Evolutionary conservation across 306 rosid species (phyloP).

Genomic region (Trifolium dubium): DNA sequence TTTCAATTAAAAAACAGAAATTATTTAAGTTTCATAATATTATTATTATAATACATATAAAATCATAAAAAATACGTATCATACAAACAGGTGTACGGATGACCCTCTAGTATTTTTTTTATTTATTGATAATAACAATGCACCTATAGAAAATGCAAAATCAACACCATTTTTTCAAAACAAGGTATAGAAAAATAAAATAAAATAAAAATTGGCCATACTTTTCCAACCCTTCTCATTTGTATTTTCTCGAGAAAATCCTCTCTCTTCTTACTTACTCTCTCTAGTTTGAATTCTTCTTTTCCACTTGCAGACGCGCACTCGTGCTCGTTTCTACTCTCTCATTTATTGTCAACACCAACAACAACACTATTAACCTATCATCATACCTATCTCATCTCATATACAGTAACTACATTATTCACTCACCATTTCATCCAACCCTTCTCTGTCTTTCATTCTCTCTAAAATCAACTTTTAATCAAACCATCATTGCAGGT

Average conservation of each 20-base stretch:
- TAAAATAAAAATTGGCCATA: neutral
- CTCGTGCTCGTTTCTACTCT: slow-evolving; percentile 26
- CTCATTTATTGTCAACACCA: slow-evolving; percentile 36
- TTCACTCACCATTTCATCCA: slow-evolving; percentile 18
- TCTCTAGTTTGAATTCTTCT: slow-evolving; percentile 58
- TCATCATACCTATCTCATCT: neutral
- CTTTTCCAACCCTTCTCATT: slow-evolving; percentile 4
- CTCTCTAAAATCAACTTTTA: slow-evolving; percentile 39
- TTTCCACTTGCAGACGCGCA: slow-evolving; percentile 52
- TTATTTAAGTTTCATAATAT: too few relatives aligned
- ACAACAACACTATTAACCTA: neutral
- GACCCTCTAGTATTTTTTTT: too few relatives aligned
- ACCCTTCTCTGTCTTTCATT: slow-evolving; percentile 4
- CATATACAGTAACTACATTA: slow-evolving; percentile 32
- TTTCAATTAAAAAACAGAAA: too few relatives aligned
- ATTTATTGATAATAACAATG: too few relatives aligned
- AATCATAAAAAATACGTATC: too few relatives aligned
- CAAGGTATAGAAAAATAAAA: neutral
- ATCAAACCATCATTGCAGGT: slow-evolving; percentile 44
- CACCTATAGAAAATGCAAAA: neutral
- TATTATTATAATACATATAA: too few relatives aligned
- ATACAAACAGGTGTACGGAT: too few relatives aligned
- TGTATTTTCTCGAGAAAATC: slow-evolving; percentile 51
- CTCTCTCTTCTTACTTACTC: slow-evolving; percentile 24
- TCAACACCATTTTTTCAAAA: neutral